Evolutionary conservation across 1,284 basidiomycete genomes (phyloP).

Genomic region (Rhodotorula sp.): DNA sequence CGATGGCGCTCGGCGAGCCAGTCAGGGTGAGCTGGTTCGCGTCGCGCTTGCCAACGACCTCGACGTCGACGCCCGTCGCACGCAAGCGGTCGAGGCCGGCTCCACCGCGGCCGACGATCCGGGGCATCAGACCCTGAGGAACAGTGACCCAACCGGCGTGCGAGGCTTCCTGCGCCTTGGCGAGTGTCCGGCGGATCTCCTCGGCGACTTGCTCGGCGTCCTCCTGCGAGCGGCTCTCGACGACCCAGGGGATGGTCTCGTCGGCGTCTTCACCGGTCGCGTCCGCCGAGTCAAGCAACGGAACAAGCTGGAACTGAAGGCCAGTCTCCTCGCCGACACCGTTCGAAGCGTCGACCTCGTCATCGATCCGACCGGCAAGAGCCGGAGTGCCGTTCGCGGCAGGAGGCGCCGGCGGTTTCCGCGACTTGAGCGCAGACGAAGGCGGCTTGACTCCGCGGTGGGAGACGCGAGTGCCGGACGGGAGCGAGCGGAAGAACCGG

Average conservation of each 20-base stretch:
- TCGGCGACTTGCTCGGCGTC: constrained; percentile 69
- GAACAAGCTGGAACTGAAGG: constrained; percentile 66
- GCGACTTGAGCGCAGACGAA: constrained; percentile 53
- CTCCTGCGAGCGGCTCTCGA: constrained; percentile 74
- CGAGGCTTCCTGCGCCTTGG: constrained; percentile 64
- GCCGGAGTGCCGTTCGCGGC: constrained; percentile 45
- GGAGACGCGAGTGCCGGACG: constrained; percentile 73
- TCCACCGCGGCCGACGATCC: constrained; percentile 43
- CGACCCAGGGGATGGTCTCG: constrained; percentile 41
- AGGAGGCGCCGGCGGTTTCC: constrained; percentile 25
- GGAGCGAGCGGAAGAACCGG: constrained; percentile 75
- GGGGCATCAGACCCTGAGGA: constrained; percentile 37
- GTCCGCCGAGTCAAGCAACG: constrained; percentile 61
- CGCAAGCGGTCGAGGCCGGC: constrained; percentile 43
- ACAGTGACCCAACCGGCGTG: constrained; percentile 43
- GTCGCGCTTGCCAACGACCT: constrained; percentile 44
- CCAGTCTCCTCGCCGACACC: constrained; percentile 54
- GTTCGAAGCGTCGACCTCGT: constrained; percentile 51
- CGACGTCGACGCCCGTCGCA: constrained; percentile 40
- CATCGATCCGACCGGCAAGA: constrained; percentile 72
- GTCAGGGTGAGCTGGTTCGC: constrained; percentile 42
- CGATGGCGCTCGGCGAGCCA: constrained; percentile 35
- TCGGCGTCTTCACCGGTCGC: constrained; percentile 13
- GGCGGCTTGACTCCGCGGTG: constrained; percentile 63
- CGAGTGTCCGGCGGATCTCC: constrained; percentile 66